These are phyloP conservation scores for Schizosaccharomyces cryophilus DNA, from an alignment of 805 yeast species.

Conservation along the genomic window DNA sequence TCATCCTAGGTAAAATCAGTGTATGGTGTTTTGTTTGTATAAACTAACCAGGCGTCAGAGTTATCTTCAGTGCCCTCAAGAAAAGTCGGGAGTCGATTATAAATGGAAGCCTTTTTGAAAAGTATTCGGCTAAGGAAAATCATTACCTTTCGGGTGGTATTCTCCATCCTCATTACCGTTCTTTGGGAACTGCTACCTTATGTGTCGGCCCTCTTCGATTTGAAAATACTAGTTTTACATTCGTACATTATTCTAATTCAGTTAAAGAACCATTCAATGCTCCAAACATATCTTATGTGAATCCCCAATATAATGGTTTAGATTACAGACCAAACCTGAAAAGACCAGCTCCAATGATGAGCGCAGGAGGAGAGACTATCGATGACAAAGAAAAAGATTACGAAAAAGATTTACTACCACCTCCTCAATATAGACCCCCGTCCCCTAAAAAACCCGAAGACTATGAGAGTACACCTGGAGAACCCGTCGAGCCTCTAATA, in stretches of 20 bases:
- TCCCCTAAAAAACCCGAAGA: background rate
- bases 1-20: background rate
- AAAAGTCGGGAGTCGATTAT: background rate
- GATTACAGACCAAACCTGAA: background rate
- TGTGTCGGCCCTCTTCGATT: background rate
- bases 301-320: background rate
- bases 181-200: background rate
- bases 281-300: background rate
- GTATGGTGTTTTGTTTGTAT: too few species aligned
- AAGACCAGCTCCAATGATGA: background rate
- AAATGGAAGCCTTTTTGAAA: background rate
- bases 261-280: background rate
- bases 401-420: background rate
- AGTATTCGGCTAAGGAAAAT: background rate
- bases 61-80: background rate
- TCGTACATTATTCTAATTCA: background rate
- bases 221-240: background rate
- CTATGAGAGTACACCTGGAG: background rate
- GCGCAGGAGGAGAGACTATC: too few species aligned
- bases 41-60: background rate
- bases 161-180: background rate
- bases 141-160: background rate
- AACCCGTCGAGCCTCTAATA: background rate
- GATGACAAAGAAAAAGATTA: background rate
- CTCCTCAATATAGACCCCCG: background rate